Evolutionary conservation across 768 basidiomycete species (phyloP), one percentile per base, ranked within the genome.

Genomic region (Naganishia friedmannii): DNA sequence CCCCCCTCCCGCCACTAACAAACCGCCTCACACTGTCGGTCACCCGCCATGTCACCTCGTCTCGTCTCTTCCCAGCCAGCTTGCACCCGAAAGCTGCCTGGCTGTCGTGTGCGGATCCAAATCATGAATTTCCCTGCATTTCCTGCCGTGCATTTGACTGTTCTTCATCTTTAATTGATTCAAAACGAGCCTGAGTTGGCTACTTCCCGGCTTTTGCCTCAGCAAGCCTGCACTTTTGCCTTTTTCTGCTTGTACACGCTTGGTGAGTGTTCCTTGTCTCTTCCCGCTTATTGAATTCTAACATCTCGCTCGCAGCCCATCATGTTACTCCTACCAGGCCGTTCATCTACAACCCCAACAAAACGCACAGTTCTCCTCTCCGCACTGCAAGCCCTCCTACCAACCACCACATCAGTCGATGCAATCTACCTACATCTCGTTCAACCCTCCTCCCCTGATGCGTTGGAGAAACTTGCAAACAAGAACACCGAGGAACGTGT

Each of bases 341-440:
- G 88, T 23, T 94, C 93, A 2, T 86, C 87, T 15, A 82, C 93
- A 69, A 90, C 93, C 0, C 79, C 81, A 31, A 85, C 88, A 10
- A 92, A 90, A 77, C 87, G 89, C 58, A 85, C 87, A 66, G 84
- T 84, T 29, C 85, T 95, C 19, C 83, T 93, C 57, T 82, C 82
- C 45, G 79, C 83, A 26, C 86, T 93, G 70, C 88, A 88, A 76
- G 77, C 82, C 53, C 76, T 76, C 67, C 82, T 84, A 56, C 82
- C 60, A 42, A 7, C 31, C 21, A 79, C 97, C 75, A 75, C 81
- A 9, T 87, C 90, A 4, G 82, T 97, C 58, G 92, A 96, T 74
- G 88, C 90, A 13, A 83, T 94, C 67, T 92, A 89, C 84, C 80
- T 95, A 5, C 96, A 99, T 81, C 86, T 95, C 17, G 86, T 97